Evolutionary conservation across 257 asterid species (phyloP).

Genomic region (Salvia splendens): DNA sequence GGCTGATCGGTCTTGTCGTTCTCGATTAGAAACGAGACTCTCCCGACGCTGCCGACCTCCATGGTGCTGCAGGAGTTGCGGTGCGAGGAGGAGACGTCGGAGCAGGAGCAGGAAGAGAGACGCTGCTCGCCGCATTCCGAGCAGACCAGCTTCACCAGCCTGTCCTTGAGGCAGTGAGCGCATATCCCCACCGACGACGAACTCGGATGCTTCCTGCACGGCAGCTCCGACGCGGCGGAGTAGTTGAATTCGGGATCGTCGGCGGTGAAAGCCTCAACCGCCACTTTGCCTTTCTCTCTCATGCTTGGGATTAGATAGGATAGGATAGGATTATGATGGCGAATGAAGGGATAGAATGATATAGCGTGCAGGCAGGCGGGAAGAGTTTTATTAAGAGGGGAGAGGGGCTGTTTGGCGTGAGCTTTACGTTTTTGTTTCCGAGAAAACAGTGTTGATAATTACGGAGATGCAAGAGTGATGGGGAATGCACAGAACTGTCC

Average conservation of each 20-base stretch:
- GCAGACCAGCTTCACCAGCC: constrained; percentile 70
- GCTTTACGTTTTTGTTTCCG: constrained; percentile 62
- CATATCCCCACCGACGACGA: constrained; percentile 73
- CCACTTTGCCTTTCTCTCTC: constrained; percentile 72
- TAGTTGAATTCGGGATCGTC: constrained; percentile 51
- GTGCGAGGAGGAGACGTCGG: constrained; percentile 69
- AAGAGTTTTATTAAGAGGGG: constrained; percentile 30
- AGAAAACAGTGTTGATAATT: constrained; percentile 59
- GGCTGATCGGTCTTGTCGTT: constrained; percentile 51
- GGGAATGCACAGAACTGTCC: constrained; percentile 29
- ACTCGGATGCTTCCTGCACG: constrained; percentile 77
- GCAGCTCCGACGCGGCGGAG: constrained; percentile 55
- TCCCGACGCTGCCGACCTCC: constrained; percentile 78
- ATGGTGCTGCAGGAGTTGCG: constrained; percentile 62
- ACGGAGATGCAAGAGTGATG: constrained; percentile 48
- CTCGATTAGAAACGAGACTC: constrained; percentile 74
- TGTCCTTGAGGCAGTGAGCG: constrained; percentile 71
- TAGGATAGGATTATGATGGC: background rate
- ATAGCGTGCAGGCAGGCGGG: constrained; percentile 26
- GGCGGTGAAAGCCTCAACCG: constrained; percentile 36
- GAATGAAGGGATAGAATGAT: constrained; percentile 20
- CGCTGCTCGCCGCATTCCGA: constrained; percentile 95
- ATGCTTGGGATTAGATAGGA: constrained; percentile 33
- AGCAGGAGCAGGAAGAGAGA: constrained; percentile 80
- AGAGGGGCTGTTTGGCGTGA: constrained; percentile 47